phyloP scores from a whole-genome alignment of 805 yeast species.

The Lipomyces spencermartinsiae region DNA sequence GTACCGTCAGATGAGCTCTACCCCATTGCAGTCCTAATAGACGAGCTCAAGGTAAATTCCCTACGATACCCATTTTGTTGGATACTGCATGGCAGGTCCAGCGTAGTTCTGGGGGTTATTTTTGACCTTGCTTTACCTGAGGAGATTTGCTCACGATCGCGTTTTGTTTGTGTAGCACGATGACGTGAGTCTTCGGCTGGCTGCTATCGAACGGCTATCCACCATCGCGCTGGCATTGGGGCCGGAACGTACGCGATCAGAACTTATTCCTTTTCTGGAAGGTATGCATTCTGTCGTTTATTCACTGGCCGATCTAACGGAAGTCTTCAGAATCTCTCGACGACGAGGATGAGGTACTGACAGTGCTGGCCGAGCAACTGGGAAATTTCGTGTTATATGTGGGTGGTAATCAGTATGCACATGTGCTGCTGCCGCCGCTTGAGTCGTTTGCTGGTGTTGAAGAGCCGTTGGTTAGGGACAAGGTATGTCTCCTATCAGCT shows the following conservation, averaged over 20 bases:
- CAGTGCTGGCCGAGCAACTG: slow-evolving; percentile 88
- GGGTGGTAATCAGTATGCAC: slow-evolving; percentile 78
- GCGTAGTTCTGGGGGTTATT: neutral
- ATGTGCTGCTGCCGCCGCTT: slow-evolving; percentile 65
- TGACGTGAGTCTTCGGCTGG: slow-evolving; percentile 90
- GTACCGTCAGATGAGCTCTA: slow-evolving; percentile 64
- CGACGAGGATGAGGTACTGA: slow-evolving; percentile 97
- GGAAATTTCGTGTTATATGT: slow-evolving; percentile 86
- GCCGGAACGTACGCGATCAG: slow-evolving; percentile 87
- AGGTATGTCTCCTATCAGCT: slow-evolving; percentile 13
- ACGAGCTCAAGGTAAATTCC: slow-evolving; percentile 70
- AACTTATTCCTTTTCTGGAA: slow-evolving; percentile 86
- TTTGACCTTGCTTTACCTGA: neutral
- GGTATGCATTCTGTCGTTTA: slow-evolving; percentile 48
- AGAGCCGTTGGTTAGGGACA: slow-evolving; percentile 95
- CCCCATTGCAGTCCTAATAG: slow-evolving; percentile 95
- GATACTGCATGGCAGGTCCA: neutral
- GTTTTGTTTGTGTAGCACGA: slow-evolving; percentile 62
- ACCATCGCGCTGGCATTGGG: slow-evolving; percentile 96
- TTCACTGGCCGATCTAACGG: neutral
- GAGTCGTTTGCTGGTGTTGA: slow-evolving; percentile 89
- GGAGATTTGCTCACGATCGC: neutral
- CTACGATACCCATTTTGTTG: neutral
- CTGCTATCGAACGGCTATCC: slow-evolving; percentile 91
- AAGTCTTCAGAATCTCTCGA: slow-evolving; percentile 53